phyloP scores from a whole-genome alignment of 73 alveolate species.

The Paramecium tetraurelia region DNA sequence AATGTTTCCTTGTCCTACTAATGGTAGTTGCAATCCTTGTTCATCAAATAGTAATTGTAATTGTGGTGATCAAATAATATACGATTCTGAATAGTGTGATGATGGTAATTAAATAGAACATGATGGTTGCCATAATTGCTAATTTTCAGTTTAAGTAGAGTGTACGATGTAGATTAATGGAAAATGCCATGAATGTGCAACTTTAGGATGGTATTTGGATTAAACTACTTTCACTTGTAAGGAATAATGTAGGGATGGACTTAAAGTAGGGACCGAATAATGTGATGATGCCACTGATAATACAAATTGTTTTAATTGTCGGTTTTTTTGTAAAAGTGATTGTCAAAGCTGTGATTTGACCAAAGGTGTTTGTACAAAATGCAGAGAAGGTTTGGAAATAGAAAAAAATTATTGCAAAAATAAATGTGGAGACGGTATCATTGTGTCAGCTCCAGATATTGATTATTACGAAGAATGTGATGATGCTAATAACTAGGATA shows the following conservation, averaged over 20 bases:
- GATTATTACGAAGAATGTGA: neutral
- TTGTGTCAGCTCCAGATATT: neutral
- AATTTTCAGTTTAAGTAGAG: neutral
- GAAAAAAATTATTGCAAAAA: neutral
- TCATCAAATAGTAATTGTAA: neutral
- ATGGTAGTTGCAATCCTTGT: neutral
- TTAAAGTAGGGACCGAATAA: neutral
- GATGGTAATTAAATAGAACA: neutral
- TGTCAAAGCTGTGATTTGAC: neutral
- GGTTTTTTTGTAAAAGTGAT: neutral
- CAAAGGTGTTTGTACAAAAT: neutral
- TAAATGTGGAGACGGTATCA: neutral
- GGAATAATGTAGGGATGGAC: neutral
- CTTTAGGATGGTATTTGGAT: constrained; percentile 47
- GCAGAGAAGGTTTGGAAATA: neutral
- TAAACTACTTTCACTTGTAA: neutral
- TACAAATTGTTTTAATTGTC: neutral
- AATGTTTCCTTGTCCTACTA: neutral
- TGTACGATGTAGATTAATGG: neutral
- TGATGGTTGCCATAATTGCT: neutral
- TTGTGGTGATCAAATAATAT: neutral
- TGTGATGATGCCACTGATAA: neutral
- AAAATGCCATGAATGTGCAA: neutral
- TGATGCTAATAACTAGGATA: neutral
- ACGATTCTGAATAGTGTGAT: neutral